Evolutionary conservation across 2,329 filamentous ascomycete species (phyloP).

Genomic region (Aspergillus aculeatinus): DNA sequence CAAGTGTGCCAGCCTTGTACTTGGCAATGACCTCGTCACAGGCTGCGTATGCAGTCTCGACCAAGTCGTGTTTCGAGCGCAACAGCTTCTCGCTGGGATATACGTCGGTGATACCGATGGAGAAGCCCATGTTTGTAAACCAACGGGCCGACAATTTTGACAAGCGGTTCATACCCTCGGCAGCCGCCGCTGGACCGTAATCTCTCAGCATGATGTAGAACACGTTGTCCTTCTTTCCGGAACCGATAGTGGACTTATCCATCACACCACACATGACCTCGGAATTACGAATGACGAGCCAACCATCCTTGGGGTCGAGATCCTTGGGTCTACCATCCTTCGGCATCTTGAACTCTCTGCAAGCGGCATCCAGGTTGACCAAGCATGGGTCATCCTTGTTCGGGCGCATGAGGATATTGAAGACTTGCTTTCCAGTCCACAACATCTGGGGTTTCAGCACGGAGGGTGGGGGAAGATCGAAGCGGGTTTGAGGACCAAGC

Average conservation of each 20-base stretch:
- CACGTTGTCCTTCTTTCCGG: slow-evolving; percentile 95
- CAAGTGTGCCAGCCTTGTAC: slow-evolving; percentile 76
- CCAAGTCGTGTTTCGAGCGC: slow-evolving; percentile 70
- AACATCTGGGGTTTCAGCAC: slow-evolving; percentile 80
- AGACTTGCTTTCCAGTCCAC: slow-evolving; percentile 97
- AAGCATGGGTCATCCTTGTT: slow-evolving; percentile 79
- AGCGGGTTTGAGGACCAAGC: slow-evolving; percentile 73
- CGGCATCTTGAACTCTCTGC: slow-evolving; percentile 64
- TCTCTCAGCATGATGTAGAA: slow-evolving; percentile 97
- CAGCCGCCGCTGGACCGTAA: slow-evolving; percentile 85
- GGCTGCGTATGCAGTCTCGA: slow-evolving; percentile 73
- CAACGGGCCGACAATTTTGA: slow-evolving; percentile 86
- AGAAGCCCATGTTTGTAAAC: slow-evolving; percentile 89
- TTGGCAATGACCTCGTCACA: slow-evolving; percentile 80
- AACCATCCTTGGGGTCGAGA: slow-evolving; percentile 84
- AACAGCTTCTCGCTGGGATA: slow-evolving; percentile 74
- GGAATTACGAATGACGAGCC: slow-evolving; percentile 90
- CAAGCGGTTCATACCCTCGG: slow-evolving; percentile 88
- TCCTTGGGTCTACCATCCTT: slow-evolving; percentile 46
- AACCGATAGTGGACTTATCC: slow-evolving; percentile 97
- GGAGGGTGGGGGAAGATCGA: slow-evolving; percentile 84
- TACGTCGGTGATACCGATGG: slow-evolving; percentile 92
- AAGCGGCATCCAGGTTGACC: slow-evolving; percentile 91
- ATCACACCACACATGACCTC: slow-evolving; percentile 96
- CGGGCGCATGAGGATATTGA: slow-evolving; percentile 86